A percentile compares a stretch with the other conserved stretches of the same genome.
Conservation (phyloP, 139 green algal species). For the Coccomyxa sp. region DNA sequence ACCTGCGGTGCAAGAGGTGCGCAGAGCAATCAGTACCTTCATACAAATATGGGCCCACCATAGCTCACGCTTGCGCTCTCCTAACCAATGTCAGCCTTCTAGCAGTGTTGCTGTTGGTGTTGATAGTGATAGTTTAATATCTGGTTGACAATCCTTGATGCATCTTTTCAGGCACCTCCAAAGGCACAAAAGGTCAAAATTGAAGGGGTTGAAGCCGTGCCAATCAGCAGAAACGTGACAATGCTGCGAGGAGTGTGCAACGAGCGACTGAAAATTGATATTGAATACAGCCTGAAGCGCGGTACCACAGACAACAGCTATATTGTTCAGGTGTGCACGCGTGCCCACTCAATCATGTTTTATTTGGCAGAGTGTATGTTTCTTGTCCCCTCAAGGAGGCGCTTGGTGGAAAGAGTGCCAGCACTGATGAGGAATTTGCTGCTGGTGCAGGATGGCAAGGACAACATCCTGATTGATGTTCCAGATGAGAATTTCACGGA, state of each 20-base stretch:
- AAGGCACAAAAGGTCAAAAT: slow-evolving; percentile 5
- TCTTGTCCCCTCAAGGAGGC: too few species aligned
- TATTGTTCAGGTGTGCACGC: slow-evolving; percentile 50
- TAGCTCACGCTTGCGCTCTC: too few species aligned
- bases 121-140: too few species aligned
- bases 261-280: slow-evolving; percentile 19
- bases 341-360: too few species aligned
- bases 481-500: slow-evolving; percentile 67
- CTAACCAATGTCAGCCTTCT: too few species aligned
- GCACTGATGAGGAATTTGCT: too few species aligned
- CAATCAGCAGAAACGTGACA: slow-evolving; percentile 6
- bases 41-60: too few species aligned
- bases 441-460: slow-evolving; percentile 23
- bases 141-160: background rate
- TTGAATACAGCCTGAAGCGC: slow-evolving; percentile 65
- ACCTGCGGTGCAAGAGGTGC: too few species aligned
- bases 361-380: too few species aligned
- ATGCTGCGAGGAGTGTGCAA: slow-evolving; percentile 13
- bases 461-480: slow-evolving; percentile 66
- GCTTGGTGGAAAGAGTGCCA: too few species aligned
- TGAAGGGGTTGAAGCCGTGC: slow-evolving; percentile 6
- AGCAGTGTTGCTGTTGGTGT: too few species aligned
- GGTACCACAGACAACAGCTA: slow-evolving; percentile 93
- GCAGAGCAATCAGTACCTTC: too few species aligned
- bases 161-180: slow-evolving; percentile 10